A percentile compares a stretch with the other conserved stretches of the same genome.
phyloP scores from a whole-genome alignment of 768 basidiomycete species.

The Suillus subaureus region DNA sequence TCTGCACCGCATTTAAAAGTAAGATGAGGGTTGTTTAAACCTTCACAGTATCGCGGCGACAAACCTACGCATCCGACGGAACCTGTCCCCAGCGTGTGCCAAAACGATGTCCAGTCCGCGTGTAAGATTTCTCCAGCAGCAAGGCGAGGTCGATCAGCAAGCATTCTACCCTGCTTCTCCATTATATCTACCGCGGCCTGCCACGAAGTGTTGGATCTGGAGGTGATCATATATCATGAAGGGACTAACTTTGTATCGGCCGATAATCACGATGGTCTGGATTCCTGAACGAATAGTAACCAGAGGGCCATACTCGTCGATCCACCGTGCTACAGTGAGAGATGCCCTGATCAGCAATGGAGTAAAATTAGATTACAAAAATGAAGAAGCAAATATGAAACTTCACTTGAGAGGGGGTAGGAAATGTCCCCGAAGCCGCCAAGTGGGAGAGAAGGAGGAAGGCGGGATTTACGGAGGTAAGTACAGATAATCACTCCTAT shows the following conservation, averaged over 20 bases:
- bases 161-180: neutral
- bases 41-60: neutral
- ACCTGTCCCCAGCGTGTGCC: neutral
- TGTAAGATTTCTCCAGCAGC: neutral
- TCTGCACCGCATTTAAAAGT: neutral
- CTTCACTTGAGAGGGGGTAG: neutral
- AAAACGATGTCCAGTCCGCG: neutral
- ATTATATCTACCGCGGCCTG: neutral
- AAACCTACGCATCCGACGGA: neutral
- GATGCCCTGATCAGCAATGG: neutral
- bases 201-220: neutral
- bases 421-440: neutral
- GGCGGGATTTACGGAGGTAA: neutral
- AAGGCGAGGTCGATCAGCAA: neutral
- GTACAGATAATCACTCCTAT: neutral
- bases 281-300: neutral
- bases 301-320: neutral
- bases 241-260: neutral
- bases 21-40: neutral
- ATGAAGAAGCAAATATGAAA: neutral
- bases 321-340: neutral
- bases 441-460: neutral
- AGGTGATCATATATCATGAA: neutral
- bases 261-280: neutral
- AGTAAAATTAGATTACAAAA: neutral